phyloP scores from a whole-genome alignment of 1,284 basidiomycete species.

The Schizophyllum amplum region DNA sequence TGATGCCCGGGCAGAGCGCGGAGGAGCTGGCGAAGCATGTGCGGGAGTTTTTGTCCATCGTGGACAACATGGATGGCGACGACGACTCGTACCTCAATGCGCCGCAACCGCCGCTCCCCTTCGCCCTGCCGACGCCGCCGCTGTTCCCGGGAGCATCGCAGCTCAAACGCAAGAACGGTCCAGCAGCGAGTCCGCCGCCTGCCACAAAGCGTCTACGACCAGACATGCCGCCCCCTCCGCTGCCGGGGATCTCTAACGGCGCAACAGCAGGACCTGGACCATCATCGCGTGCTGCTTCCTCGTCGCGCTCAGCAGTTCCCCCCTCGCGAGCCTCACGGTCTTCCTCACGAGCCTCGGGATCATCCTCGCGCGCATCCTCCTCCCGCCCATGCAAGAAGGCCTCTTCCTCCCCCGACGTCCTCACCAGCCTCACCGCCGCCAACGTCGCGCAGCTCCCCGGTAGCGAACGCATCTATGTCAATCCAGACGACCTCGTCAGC shows the following conservation, averaged over 20 bases:
- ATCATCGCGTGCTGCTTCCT: not conserved
- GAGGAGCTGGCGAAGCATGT: conserved; percentile 16
- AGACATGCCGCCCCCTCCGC: not conserved
- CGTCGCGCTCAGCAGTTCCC: not conserved
- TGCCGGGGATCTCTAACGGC: no score
- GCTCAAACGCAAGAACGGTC: not conserved
- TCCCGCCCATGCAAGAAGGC: not conserved
- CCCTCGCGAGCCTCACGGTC: no score
- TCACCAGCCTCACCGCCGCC: not conserved
- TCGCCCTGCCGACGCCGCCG: not conserved
- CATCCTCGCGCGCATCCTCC: not conserved
- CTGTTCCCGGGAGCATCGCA: not conserved
- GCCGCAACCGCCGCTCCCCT: not conserved
- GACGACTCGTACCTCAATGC: not conserved
- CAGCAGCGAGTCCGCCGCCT: not conserved
- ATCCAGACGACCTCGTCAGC: not conserved
- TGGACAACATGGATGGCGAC: conserved; percentile 13
- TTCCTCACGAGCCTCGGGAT: no score
- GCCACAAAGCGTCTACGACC: not conserved
- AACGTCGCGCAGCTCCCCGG: not conserved
- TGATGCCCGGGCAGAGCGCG: conserved; percentile 19
- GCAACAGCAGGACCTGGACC: no score
- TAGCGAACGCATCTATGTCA: not conserved
- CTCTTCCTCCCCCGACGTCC: not conserved
- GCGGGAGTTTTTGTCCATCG: conserved; percentile 12